Evolutionary conservation across 2,329 filamentous ascomycete genomes (phyloP), one percentile per base, ranked within the genome.

Genomic region (Verticillium nubilum): DNA sequence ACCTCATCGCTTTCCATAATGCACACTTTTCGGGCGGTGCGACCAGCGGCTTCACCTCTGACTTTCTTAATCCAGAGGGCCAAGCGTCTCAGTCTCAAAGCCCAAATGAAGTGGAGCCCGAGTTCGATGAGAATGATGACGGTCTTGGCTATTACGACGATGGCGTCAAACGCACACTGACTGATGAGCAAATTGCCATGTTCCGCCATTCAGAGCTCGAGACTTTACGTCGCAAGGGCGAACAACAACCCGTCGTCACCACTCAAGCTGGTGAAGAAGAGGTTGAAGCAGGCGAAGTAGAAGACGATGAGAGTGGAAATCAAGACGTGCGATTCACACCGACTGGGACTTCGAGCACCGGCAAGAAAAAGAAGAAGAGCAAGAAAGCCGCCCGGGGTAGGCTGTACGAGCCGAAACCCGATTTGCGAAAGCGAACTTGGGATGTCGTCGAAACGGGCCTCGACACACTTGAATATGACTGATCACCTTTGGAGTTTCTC

Each of bases 161-260:
- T 69, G 93, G 94, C 3, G 85, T 87, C 62, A 95, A 95, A 71
- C 88, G 94, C 47, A 97, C 92, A 19, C 79, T 98, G 67, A 97
- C 93, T 10, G 91, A 97, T 68, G 90, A 92, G 66, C 91, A 97
- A 76, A 91, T 97, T 66, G 85, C 86, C 58, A 94, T 97, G 62
- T 97, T 97, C 71, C 84, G 93, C 62, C 91, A 96, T 70, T 94
- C 90, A 2, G 94, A 98, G 73, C 83, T 96, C 25, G 87, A 95
- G 68, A 75, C 84, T 13, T 77, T 96, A 42, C 77, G 90, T 27
- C 84, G 85, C 62, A 42, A 56, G 23, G n/a, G 42, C 19, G 31
- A 59, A n/a, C 35, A 53, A 19, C 77, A 81, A 61, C 70, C 74
- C 56, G 68, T 54, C 28, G 17, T 47, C 56, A 56, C 15, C 54